phyloP scores from a whole-genome alignment of 306 rosid species.

The Medicago ruthenica region DNA sequence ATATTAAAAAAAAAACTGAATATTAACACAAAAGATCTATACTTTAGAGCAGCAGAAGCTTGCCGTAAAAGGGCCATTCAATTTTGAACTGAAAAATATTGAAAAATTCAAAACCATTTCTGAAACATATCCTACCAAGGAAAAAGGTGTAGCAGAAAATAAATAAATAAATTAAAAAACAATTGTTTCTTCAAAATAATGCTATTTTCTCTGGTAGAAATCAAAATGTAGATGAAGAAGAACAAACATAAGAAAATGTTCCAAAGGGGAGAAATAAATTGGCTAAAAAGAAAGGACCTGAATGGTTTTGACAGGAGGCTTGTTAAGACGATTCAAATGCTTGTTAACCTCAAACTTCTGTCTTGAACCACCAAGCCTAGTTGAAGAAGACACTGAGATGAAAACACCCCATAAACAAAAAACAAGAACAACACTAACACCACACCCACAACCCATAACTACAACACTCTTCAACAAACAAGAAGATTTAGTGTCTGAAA shows the following conservation, averaged over 20 bases:
- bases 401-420: slow-evolving; percentile 56
- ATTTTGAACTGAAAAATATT: slow-evolving; percentile 29
- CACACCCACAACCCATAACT: slow-evolving; percentile 39
- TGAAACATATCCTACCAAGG: background rate
- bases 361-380: slow-evolving; percentile 67
- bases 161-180: background rate
- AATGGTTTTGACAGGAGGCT: slow-evolving; percentile 79
- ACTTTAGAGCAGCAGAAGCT: background rate
- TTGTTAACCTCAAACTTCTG: slow-evolving; percentile 80
- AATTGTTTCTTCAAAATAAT: background rate
- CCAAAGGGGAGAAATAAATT: background rate
- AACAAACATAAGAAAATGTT: background rate
- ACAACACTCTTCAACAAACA: background rate
- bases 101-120: background rate
- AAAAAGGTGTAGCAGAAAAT: background rate
- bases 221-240: slow-evolving; percentile 25
- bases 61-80: background rate
- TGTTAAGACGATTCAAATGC: slow-evolving; percentile 89
- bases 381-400: slow-evolving; percentile 62
- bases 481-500: background rate
- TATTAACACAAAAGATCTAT: slow-evolving; percentile 32
- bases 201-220: slow-evolving; percentile 5
- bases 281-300: slow-evolving; percentile 52
- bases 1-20: background rate
- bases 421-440: slow-evolving; percentile 43